Conservation (phyloP, 176 grass and related monocot genomes). For the Avena atlantica region DNA sequence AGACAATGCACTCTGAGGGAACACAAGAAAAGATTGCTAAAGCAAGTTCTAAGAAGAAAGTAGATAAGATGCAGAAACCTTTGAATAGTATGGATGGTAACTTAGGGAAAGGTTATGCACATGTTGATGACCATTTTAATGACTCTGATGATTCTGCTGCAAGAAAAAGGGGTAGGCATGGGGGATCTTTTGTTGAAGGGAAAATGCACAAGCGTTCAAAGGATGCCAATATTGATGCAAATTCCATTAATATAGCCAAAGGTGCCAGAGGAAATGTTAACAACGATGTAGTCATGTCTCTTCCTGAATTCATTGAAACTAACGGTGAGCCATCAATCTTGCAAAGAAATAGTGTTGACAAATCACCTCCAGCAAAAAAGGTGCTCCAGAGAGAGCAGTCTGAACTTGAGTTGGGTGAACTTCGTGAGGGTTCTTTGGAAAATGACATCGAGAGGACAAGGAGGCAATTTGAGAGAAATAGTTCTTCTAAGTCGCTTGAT, state of each 20-base stretch:
- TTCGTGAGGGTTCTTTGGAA: slow-evolving; percentile 66
- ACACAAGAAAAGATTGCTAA: slow-evolving; percentile 53
- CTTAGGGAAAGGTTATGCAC: slow-evolving; percentile 45
- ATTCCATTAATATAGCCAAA: slow-evolving; percentile 51
- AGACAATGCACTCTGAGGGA: slow-evolving; percentile 51
- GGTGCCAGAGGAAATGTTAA: slow-evolving; percentile 44
- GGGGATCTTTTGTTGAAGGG: slow-evolving; percentile 52
- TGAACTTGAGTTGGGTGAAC: slow-evolving; percentile 94
- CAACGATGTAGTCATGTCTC: slow-evolving; percentile 31
- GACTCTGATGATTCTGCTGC: slow-evolving; percentile 52
- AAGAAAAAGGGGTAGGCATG: slow-evolving; percentile 50
- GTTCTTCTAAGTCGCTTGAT: slow-evolving; percentile 76
- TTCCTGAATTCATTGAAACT: slow-evolving; percentile 59
- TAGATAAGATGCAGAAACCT: slow-evolving; percentile 59
- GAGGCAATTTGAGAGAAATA: slow-evolving; percentile 88
- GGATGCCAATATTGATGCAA: slow-evolving; percentile 49
- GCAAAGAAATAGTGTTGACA: slow-evolving; percentile 58
- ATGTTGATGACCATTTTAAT: slow-evolving; percentile 51
- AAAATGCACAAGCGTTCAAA: slow-evolving; percentile 59
- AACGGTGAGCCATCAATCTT: slow-evolving; percentile 52
- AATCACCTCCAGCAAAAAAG: slow-evolving; percentile 57
- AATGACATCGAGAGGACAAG: slow-evolving; percentile 59
- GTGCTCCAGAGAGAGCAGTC: slow-evolving; percentile 80
- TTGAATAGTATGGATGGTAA: slow-evolving; percentile 51
- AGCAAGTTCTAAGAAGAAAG: slow-evolving; percentile 58